Percentiles rank a stretch among this genome's conserved stretches.
Evolutionary conservation across 2,329 filamentous ascomycete genomes (phyloP).

Genomic region (Microsporum canis): DNA sequence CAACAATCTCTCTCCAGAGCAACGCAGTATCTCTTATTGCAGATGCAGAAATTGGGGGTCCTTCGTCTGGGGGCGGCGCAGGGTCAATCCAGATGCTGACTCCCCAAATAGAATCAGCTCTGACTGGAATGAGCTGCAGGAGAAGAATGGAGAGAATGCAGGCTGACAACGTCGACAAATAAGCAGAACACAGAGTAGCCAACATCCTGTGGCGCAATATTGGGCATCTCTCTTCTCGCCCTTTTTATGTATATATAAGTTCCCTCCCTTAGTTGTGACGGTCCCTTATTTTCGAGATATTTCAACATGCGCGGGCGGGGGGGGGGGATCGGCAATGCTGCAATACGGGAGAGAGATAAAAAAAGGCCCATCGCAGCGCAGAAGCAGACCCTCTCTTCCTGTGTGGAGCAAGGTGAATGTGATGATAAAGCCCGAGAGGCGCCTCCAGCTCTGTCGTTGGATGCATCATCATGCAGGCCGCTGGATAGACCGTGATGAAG

Average conservation of each 20-base stretch:
- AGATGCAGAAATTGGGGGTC: slow-evolving; percentile 47
- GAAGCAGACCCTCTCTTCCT: neutral
- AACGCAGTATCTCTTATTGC: slow-evolving; percentile 51
- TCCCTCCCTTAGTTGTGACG: neutral
- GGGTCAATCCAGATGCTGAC: slow-evolving; percentile 45
- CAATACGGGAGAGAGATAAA: neutral
- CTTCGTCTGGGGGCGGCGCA: slow-evolving; percentile 49
- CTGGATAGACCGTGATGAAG: neutral
- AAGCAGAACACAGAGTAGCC: neutral
- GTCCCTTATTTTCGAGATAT: slow-evolving; percentile 4
- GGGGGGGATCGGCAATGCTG: slow-evolving; percentile 1
- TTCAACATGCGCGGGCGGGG: neutral
- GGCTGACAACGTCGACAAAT: neutral
- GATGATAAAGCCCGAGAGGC: neutral
- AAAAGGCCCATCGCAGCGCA: neutral
- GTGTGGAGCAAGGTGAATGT: slow-evolving; percentile 1
- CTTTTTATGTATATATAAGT: neutral
- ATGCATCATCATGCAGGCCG: neutral
- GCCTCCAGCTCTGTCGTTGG: slow-evolving; percentile 1
- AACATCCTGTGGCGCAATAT: slow-evolving; percentile 2
- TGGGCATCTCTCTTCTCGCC: neutral
- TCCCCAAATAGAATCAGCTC: slow-evolving; percentile 8
- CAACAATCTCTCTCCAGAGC: slow-evolving; percentile 71
- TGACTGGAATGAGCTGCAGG: slow-evolving; percentile 1
- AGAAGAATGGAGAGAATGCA: neutral